Evolutionary conservation across 306 rosid genomes (phyloP).

Genomic region (Clitoria ternatea): DNA sequence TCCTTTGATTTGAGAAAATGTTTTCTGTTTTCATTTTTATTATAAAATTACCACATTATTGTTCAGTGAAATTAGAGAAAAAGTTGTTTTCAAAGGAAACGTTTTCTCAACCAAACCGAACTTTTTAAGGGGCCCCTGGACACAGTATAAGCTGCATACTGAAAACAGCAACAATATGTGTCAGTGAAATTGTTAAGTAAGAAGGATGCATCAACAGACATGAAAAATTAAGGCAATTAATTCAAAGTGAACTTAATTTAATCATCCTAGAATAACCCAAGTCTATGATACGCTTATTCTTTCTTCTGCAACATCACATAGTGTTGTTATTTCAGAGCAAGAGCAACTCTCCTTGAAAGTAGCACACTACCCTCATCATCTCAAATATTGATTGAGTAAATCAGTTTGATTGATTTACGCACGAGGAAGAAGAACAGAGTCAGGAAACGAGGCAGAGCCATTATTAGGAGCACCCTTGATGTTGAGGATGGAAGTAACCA

Average conservation of each 20-base stretch:
- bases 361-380: too few species aligned
- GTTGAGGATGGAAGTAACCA: slow-evolving; percentile 77
- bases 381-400: too few species aligned
- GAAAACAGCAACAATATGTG: background rate
- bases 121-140: too few species aligned
- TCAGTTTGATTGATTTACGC: background rate
- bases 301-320: slow-evolving; percentile 10
- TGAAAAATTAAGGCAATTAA: background rate
- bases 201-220: background rate
- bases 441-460: slow-evolving; percentile 62
- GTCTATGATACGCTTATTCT: background rate
- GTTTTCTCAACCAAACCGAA: too few species aligned
- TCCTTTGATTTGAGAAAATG: too few species aligned
- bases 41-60: too few species aligned
- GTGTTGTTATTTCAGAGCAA: slow-evolving; percentile 1
- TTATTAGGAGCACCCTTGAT: slow-evolving; percentile 72
- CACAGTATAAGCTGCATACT: background rate
- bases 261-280: slow-evolving; percentile 7
- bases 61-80: too few species aligned
- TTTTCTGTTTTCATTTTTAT: too few species aligned
- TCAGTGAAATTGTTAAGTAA: background rate
- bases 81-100: too few species aligned
- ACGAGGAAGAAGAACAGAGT: slow-evolving; percentile 56
- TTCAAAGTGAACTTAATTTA: background rate
- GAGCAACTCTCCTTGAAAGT: background rate